Base-by-base conservation (phyloP, 2,329 filamentous ascomycete species). In the Gremmenia infestans region DNA sequence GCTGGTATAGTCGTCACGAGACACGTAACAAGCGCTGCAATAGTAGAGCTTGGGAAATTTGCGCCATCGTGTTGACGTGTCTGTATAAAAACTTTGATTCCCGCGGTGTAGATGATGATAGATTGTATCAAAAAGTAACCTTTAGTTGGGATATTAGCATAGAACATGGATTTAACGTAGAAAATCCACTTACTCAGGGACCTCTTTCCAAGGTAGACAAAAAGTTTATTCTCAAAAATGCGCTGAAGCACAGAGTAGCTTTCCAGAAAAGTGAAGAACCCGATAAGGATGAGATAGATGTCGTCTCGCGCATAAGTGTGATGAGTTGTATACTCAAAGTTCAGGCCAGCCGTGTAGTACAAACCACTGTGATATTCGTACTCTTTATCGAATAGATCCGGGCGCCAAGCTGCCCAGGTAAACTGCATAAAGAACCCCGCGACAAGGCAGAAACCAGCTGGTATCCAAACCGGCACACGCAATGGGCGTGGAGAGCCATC, bases 241-340 rank as follows among this genome's bases (percentile, higher is more conserved):
- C 53, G 66, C 54, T 74, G 73, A 23, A 74, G 55, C 14, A 63
- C 37, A 11, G 70, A 68, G 23, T 67, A 73, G 2, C 69, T 72
- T 60, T 78, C 75, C 7, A 77, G 55, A 28, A 75, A 55, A 11
- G 75, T 57, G 58, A 72, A 72, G 36, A 72, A 66, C 1, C 74
- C 75, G 0, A 76, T 43, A n/a, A 78, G 66, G 28, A 76, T 64
- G 3, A 78, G 63, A 55, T 74, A 77, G 54, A 74, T 72, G 53
- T 77, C 74, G 39, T 72, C 70, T 32, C 75, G 64, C 1, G 74
- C 71, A 43, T 70, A 65, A 2, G 72, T 71, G 48, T 72, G 66
- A 6, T 65, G 63, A 1, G 63, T 39, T 53, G 73, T 69, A 15
- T 71, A 64, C 32, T 67, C 59, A 5, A 59, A 63, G 43, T 75